Conservation (phyloP, 257 asterid species). For the Ilex aquifolium region DNA sequence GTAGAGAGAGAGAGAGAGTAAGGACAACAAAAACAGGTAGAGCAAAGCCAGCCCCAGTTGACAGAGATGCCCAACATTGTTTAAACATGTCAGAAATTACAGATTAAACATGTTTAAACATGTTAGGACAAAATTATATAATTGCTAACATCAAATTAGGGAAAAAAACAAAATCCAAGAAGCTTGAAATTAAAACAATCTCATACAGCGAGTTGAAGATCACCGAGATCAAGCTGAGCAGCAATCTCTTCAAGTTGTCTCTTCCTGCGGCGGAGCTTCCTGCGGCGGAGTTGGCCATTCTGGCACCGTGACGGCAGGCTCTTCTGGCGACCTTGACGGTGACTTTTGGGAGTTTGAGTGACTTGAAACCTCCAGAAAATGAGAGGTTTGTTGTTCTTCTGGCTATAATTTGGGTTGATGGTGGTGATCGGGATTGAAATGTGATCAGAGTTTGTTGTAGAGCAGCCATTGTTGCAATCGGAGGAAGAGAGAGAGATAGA, state of each 20-base stretch:
- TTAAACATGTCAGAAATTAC: too few relatives aligned
- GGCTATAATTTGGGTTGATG: conserved; percentile 28
- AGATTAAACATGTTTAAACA: too few relatives aligned
- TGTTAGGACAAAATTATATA: too few relatives aligned
- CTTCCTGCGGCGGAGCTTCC: conserved; percentile 87
- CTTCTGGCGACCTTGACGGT: conserved; percentile 22
- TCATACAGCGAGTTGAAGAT: conserved; percentile 58
- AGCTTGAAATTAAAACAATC: too few relatives aligned
- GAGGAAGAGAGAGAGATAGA: conserved; percentile 1
- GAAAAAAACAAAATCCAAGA: too few relatives aligned
- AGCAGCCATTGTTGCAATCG: conserved; percentile 38
- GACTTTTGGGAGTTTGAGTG: conserved; percentile 45
- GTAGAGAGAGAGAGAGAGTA: too few relatives aligned
- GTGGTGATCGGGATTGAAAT: conserved; percentile 37
- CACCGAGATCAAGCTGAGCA: conserved; percentile 64
- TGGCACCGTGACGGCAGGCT: conserved; percentile 32
- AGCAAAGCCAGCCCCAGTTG: too few relatives aligned
- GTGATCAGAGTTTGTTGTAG: conserved; percentile 57
- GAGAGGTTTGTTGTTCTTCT: conserved; percentile 26
- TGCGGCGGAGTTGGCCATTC: conserved; percentile 55
- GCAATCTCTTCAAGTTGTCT: conserved; percentile 82
- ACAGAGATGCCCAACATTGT: too few relatives aligned
- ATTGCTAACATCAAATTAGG: too few relatives aligned
- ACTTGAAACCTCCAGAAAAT: conserved; percentile 30
- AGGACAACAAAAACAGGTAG: too few relatives aligned